Evolutionary conservation across 208 protist genomes (phyloP).

Genomic region (Wallacemonas sp.): DNA sequence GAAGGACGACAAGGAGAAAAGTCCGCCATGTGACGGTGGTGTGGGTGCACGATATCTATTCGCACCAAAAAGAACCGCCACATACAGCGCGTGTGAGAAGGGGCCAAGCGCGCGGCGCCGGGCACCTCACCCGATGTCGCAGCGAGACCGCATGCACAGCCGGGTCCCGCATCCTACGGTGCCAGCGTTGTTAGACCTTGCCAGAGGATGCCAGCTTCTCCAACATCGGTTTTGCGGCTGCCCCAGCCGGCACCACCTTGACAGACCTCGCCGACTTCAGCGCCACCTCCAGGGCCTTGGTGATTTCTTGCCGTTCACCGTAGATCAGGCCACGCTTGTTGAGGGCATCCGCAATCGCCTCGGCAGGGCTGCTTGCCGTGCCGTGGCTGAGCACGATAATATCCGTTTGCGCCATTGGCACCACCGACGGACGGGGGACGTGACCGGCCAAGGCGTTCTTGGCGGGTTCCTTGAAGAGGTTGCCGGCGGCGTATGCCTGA

Average conservation of each 20-base stretch:
- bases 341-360: slow-evolving; percentile 46
- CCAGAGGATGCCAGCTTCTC: slow-evolving; percentile 26
- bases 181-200: slow-evolving; percentile 15
- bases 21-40: too few species aligned
- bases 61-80: too few species aligned
- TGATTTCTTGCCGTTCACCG: slow-evolving; percentile 59
- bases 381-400: slow-evolving; percentile 66
- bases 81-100: too few species aligned
- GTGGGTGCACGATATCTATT: too few species aligned
- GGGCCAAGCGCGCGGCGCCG: neutral
- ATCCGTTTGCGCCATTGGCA: slow-evolving; percentile 41
- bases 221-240: slow-evolving; percentile 27
- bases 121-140: too few species aligned
- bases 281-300: slow-evolving; percentile 29
- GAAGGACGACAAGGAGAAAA: too few species aligned
- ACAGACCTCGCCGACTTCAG: slow-evolving; percentile 50
- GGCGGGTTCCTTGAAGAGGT: slow-evolving; percentile 68
- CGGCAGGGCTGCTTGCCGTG: slow-evolving; percentile 24
- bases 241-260: slow-evolving; percentile 38
- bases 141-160: too few species aligned
- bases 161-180: too few species aligned
- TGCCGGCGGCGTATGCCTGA: slow-evolving; percentile 59
- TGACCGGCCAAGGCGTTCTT: slow-evolving; percentile 44
- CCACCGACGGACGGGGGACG: slow-evolving; percentile 46
- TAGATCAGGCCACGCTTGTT: slow-evolving; percentile 60